Evolutionary conservation across 2,329 filamentous ascomycete species (phyloP), one percentile per base, ranked within the genome.

Genomic region (Xylaria sp.): DNA sequence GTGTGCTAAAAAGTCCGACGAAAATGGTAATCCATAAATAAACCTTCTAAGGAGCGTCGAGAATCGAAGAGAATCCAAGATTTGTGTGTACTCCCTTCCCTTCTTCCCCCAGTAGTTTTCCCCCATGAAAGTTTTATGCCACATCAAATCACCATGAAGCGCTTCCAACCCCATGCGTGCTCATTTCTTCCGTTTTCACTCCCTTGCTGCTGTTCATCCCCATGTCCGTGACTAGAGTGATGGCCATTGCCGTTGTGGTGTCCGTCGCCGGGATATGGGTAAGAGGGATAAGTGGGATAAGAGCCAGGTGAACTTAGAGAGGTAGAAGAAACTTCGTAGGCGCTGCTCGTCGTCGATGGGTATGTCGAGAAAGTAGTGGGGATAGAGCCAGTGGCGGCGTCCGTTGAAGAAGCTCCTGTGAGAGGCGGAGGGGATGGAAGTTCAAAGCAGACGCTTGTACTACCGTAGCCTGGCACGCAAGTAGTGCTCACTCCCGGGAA

Each of bases 341-440:
- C 10, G 12, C 51, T 53, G 25, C 61, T 65, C 6, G 18, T 59
- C 5, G 55, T 69, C 47, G 29, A 32, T 2, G 63, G 29, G 25
- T 51, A 60, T 23, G 71, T 70, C 6, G 68, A 66, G 51, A 66
- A 68, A 0, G 68, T 66, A 10, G 68, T 67, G 21, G 70, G 66
- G n/a, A 60, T 32, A 5, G 66, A 53, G 18, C 59, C 60, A 2
- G 68, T 72, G 12, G 63, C 10, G 18, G 65, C 65, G 32, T 63
- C 63, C 4, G 65, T 65, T 2, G 65, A 69, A 2, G 70, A 68
- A 3, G 60, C 51, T 10, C 58, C 68, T 13, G 40, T 59, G 21
- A 63, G 40, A 29, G 61, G 51, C n/a, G 65, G 16, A 18, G 66
- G 53, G 18, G 51, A 3, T 10, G 44, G 13, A 12, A 63, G 37